Evolutionary conservation across 106 monocot genomes (phyloP).

Genomic region (Hemerocallis citrina): DNA sequence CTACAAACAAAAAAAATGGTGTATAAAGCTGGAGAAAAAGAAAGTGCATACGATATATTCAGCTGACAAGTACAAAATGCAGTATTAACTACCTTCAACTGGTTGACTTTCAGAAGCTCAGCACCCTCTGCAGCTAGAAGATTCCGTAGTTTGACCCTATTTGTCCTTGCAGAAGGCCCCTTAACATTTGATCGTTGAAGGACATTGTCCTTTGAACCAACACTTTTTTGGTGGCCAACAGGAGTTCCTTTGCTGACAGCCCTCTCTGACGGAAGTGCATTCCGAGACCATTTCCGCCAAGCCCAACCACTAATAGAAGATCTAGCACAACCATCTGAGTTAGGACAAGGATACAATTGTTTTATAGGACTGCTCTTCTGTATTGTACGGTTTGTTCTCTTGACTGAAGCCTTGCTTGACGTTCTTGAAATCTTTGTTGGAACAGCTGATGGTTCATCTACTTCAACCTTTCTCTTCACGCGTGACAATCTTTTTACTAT

Average conservation of each 20-base stretch:
- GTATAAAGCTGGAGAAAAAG: not conserved
- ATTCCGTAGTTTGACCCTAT: conserved; percentile 76
- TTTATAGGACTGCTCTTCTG: conserved; percentile 16
- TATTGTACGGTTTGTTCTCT: conserved; percentile 16
- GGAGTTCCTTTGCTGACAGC: conserved; percentile 45
- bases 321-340: conserved; percentile 79
- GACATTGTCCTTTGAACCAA: conserved; percentile 11
- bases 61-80: not conserved
- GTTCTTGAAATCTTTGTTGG: conserved; percentile 23
- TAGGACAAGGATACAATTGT: conserved; percentile 46
- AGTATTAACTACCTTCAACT: conserved; percentile 50
- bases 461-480: conserved; percentile 39
- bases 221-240: not conserved
- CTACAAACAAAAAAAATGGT: conserved; percentile 21
- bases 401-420: conserved; percentile 7
- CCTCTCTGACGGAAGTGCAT: conserved; percentile 68
- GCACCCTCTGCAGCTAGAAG: conserved; percentile 89
- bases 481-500: conserved; percentile 22
- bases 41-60: not conserved
- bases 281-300: conserved; percentile 82
- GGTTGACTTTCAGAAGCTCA: conserved; percentile 81
- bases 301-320: conserved; percentile 88
- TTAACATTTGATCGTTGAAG: conserved; percentile 35
- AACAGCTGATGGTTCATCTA: conserved; percentile 3
- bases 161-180: conserved; percentile 92